phyloP scores from a whole-genome alignment of 2,329 filamentous ascomycete species.

The Metarhizium humberi region DNA sequence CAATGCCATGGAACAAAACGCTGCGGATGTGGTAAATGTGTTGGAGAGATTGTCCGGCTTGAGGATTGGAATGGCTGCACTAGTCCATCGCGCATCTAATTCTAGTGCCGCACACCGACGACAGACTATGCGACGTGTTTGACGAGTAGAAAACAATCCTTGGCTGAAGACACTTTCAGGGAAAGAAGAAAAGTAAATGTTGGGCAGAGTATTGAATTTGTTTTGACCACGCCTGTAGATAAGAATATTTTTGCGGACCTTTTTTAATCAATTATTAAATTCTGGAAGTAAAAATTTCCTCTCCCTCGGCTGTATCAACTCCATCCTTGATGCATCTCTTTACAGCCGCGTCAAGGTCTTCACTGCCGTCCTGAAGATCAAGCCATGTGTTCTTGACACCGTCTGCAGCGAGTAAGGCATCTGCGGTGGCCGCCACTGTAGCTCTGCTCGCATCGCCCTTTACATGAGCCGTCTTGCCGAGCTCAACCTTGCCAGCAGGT shows the following conservation, averaged over 20 bases:
- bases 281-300: conserved; percentile 25
- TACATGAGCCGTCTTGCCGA: conserved; percentile 34
- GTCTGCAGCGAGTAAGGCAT: conserved; percentile 41
- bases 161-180: neutral
- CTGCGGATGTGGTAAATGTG: neutral
- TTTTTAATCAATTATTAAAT: neutral
- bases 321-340: conserved; percentile 37
- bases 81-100: neutral
- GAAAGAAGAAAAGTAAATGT: neutral
- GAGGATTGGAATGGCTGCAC: neutral
- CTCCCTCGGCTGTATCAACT: conserved; percentile 44
- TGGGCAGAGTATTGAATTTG: neutral
- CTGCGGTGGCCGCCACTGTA: conserved; percentile 50
- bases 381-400: conserved; percentile 41
- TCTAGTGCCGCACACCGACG: neutral
- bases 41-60: neutral
- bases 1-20: neutral
- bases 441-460: conserved; percentile 40
- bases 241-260: neutral
- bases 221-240: neutral
- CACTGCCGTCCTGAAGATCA: conserved; percentile 45
- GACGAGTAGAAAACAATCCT: neutral
- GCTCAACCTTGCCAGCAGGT: conserved; percentile 34
- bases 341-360: conserved; percentile 38
- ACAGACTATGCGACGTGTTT: neutral